Evolutionary conservation across 73 alveolate species (phyloP).

Genomic region (Stentor roeselii): DNA sequence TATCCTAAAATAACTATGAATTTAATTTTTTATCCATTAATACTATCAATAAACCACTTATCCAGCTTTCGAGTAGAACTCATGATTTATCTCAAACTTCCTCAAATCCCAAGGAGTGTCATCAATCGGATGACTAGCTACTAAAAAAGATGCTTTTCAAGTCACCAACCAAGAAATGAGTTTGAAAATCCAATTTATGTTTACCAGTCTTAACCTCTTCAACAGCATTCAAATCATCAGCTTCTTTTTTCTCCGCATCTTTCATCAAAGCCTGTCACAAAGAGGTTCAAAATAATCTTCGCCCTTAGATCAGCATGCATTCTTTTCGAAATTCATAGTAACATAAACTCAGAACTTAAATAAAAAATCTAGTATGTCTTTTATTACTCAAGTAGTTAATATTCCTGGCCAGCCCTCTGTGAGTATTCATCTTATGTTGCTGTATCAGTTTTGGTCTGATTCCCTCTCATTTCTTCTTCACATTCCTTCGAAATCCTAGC

Average conservation of each 20-base stretch:
- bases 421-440: neutral
- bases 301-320: slow-evolving; percentile 23
- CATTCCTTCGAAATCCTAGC: slow-evolving; percentile 6
- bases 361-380: neutral
- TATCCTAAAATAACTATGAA: no score
- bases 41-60: no score
- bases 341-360: neutral
- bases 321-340: neutral
- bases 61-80: neutral
- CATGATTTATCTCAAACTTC: neutral
- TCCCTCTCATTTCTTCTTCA: slow-evolving; percentile 24
- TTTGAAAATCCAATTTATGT: slow-evolving; percentile 34
- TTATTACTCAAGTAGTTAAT: slow-evolving; percentile 28
- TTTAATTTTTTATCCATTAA: no score
- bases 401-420: slow-evolving; percentile 32
- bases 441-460: neutral
- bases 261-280: slow-evolving; percentile 24
- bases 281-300: slow-evolving; percentile 26
- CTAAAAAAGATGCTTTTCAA: slow-evolving; percentile 40
- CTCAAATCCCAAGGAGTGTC: slow-evolving; percentile 10
- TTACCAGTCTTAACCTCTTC: slow-evolving; percentile 27
- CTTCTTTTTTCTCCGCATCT: slow-evolving; percentile 30
- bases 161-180: slow-evolving; percentile 32
- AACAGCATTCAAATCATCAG: slow-evolving; percentile 39
- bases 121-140: slow-evolving; percentile 44